Evolutionary conservation across 139 green algal species (phyloP).

Genomic region (Asterochloris sp.): DNA sequence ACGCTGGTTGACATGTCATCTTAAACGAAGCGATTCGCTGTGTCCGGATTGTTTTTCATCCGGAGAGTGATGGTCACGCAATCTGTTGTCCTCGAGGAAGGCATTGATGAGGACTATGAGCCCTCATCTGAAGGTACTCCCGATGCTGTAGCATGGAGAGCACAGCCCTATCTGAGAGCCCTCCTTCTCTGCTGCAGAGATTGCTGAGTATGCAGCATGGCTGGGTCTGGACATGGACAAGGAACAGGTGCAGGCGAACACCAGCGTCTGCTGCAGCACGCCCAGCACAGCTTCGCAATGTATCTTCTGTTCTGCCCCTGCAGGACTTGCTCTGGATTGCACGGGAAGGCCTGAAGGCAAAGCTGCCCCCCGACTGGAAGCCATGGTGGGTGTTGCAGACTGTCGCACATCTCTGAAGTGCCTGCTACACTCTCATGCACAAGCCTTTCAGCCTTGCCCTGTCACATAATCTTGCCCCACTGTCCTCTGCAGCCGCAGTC

Average conservation of each 20-base stretch:
- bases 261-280: no score
- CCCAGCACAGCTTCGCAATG: no score
- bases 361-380: conserved; percentile 11
- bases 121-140: conserved; percentile 8
- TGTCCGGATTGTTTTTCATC: no score
- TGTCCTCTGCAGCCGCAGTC: conserved; percentile 4
- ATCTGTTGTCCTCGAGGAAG: not conserved
- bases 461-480: not conserved
- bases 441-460: conserved; percentile 1
- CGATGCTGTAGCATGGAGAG: not conserved
- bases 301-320: no score
- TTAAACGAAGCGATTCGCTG: no score
- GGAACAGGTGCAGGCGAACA: not conserved
- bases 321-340: conserved; percentile 3
- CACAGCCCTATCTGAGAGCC: no score
- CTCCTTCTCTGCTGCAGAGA: not conserved
- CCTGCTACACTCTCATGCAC: not conserved
- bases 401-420: not conserved
- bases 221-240: conserved; percentile 6
- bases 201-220: conserved; percentile 20
- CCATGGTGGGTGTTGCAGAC: not conserved
- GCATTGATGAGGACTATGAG: conserved; percentile 14
- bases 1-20: no score
- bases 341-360: not conserved
- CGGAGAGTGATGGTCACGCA: no score